Evolutionary conservation across 805 yeast species (phyloP).

Genomic region (Schizosaccharomyces lindneri): DNA sequence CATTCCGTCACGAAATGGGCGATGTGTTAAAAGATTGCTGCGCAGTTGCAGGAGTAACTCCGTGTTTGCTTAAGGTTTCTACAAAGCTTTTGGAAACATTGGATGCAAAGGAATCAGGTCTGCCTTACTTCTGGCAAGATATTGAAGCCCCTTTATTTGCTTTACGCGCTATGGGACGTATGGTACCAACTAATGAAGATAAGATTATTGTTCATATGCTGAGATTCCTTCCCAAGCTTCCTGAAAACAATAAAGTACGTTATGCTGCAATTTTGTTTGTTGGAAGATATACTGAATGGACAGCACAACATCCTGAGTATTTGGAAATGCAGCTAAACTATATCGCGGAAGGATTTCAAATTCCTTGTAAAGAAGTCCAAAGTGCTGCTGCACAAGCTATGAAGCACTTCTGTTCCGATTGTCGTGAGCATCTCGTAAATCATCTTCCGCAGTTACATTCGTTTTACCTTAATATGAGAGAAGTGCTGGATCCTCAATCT

Average conservation of each 20-base stretch:
- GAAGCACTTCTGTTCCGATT: slow-evolving; percentile 85
- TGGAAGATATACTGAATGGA: slow-evolving; percentile 95
- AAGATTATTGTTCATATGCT: slow-evolving; percentile 49
- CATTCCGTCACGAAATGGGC: slow-evolving; percentile 89
- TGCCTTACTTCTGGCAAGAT: slow-evolving; percentile 44
- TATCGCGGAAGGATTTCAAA: slow-evolving; percentile 48
- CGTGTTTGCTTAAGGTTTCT: slow-evolving; percentile 49
- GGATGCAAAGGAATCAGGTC: slow-evolving; percentile 15
- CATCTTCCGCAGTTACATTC: slow-evolving; percentile 52
- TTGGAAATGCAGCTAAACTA: slow-evolving; percentile 65
- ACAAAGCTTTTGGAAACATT: slow-evolving; percentile 24
- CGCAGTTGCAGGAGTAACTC: slow-evolving; percentile 56
- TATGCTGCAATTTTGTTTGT: slow-evolving; percentile 81
- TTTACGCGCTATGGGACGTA: slow-evolving; percentile 85
- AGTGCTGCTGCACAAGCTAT: slow-evolving; percentile 82
- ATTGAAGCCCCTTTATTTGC: slow-evolving; percentile 77
- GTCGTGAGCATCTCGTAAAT: slow-evolving; percentile 30
- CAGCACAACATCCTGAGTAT: slow-evolving; percentile 58
- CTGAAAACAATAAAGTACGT: slow-evolving; percentile 53
- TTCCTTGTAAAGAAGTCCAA: slow-evolving; percentile 24
- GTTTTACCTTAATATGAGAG: slow-evolving; percentile 36
- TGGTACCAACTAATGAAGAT: slow-evolving; percentile 43
- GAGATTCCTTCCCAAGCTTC: slow-evolving; percentile 41
- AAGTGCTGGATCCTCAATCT: slow-evolving; percentile 37
- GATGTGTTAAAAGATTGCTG: slow-evolving; percentile 94